Conservation (phyloP, 768 basidiomycete genomes). For the Coprinopsis strossmayeri region DNA sequence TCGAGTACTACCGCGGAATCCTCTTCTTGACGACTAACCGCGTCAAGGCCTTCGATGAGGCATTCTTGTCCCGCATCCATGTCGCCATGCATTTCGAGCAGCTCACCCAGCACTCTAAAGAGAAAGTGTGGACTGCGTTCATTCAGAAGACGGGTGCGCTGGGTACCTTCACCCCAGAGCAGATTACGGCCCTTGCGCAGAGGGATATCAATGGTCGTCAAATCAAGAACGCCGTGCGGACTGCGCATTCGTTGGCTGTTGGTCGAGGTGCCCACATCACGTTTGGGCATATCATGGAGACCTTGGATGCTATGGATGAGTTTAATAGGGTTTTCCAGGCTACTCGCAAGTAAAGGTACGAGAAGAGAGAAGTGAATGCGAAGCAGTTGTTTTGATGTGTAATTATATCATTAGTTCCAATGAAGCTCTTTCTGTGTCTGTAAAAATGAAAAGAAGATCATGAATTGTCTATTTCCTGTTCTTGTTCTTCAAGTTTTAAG, state of each 20-base stretch:
- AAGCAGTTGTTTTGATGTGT: too few species aligned
- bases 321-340: constrained; percentile 28
- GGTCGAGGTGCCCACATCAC: constrained; percentile 39
- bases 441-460: too few species aligned
- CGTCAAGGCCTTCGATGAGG: constrained; percentile 57
- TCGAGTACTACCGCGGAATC: constrained; percentile 52
- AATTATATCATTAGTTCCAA: too few species aligned
- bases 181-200: constrained; percentile 41
- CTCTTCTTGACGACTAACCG: constrained; percentile 54
- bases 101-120: constrained; percentile 43
- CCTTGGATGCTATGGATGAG: constrained; percentile 57
- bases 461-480: too few species aligned
- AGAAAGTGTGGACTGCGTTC: constrained; percentile 62
- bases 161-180: constrained; percentile 27
- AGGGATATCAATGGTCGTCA: constrained; percentile 56
- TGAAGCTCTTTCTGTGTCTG: too few species aligned
- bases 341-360: neutral
- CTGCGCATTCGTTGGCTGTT: constrained; percentile 53
- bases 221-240: constrained; percentile 65
- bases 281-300: constrained; percentile 48
- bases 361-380: too few species aligned
- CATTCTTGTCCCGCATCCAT: constrained; percentile 63
- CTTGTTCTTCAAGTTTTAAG: too few species aligned
- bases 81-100: constrained; percentile 61
- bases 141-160: constrained; percentile 36